These are phyloP conservation scores for Mucor velutinosus DNA, from an alignment of 371 early-diverging fungal genomes.

Conservation along the genomic window DNA sequence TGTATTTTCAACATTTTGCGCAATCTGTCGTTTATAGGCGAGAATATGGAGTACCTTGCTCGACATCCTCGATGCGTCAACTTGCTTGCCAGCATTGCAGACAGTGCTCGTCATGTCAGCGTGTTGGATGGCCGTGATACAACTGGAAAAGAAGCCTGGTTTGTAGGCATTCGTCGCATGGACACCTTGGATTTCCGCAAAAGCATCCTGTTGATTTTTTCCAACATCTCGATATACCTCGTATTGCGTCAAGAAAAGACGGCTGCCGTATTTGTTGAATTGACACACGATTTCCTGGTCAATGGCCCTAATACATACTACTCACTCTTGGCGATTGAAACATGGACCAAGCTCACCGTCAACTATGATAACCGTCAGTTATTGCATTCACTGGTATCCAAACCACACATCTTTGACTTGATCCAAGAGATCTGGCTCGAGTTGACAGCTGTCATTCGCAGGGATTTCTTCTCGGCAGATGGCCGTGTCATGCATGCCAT, in stretches of 20 bases:
- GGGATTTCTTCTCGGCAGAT: slow-evolving; percentile 45
- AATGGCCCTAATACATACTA: slow-evolving; percentile 63
- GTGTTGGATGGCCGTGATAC: slow-evolving; percentile 24
- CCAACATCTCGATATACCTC: slow-evolving; percentile 53
- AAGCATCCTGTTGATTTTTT: slow-evolving; percentile 53
- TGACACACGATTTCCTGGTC: slow-evolving; percentile 56
- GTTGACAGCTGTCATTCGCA: slow-evolving; percentile 34
- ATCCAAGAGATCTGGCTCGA: slow-evolving; percentile 45
- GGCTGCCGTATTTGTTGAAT: slow-evolving; percentile 42
- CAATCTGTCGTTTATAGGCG: slow-evolving; percentile 66
- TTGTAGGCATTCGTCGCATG: slow-evolving; percentile 50
- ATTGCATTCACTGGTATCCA: slow-evolving; percentile 39
- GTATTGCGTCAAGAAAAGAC: slow-evolving; percentile 34
- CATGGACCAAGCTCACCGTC: slow-evolving; percentile 59
- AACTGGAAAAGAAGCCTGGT: slow-evolving; percentile 36
- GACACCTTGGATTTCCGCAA: slow-evolving; percentile 64
- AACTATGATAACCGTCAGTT: slow-evolving; percentile 57
- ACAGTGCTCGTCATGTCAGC: slow-evolving; percentile 14
- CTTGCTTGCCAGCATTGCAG: slow-evolving; percentile 28
- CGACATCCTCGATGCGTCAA: slow-evolving; percentile 55
- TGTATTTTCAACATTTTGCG: slow-evolving; percentile 60
- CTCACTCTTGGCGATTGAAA: slow-evolving; percentile 57
- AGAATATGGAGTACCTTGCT: slow-evolving; percentile 64
- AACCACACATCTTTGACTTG: slow-evolving; percentile 10
- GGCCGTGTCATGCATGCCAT: slow-evolving; percentile 51